Conservation (phyloP, 495 filamentous ascomycete species). For the Thermothielavioides terrestris region DNA sequence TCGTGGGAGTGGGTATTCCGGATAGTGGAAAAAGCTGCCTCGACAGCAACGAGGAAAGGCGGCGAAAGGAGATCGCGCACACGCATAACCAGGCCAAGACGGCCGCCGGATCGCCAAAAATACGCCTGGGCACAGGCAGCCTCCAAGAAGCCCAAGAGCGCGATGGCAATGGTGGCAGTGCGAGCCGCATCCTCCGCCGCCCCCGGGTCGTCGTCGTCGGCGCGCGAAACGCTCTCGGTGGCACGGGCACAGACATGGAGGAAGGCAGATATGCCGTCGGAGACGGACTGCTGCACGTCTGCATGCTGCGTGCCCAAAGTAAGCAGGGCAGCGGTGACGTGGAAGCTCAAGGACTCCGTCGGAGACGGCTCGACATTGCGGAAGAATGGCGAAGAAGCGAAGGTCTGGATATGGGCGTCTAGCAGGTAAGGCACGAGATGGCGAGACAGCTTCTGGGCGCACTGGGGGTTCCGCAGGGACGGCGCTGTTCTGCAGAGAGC, state of each 20-base stretch:
- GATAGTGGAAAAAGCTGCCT: conserved; percentile 79
- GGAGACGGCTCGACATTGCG: conserved; percentile 77
- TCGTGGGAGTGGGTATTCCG: conserved; percentile 51
- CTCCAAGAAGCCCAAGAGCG: conserved; percentile 79
- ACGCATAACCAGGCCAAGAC: conserved; percentile 58
- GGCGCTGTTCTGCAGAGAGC: conserved; percentile 84
- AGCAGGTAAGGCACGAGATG: conserved; percentile 76
- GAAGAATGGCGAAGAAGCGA: conserved; percentile 73
- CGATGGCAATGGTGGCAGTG: conserved; percentile 65
- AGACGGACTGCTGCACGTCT: conserved; percentile 52
- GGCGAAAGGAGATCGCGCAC: conserved; percentile 70
- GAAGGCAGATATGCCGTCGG: conserved; percentile 55
- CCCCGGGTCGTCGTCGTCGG: conserved; percentile 41
- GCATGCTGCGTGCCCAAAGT: conserved; percentile 62
- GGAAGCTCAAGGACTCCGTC: conserved; percentile 75
- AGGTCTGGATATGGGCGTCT: conserved; percentile 68
- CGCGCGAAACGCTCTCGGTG: conserved; percentile 34
- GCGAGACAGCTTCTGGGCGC: conserved; percentile 60
- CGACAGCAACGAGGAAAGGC: conserved; percentile 70
- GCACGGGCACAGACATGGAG: conserved; percentile 54
- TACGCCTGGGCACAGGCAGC: conserved; percentile 64
- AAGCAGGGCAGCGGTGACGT: conserved; percentile 70
- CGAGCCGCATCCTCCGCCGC: conserved; percentile 55
- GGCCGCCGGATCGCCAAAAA: conserved; percentile 69
- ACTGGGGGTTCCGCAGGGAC: conserved; percentile 53